Percentiles rank a stretch among this genome's conserved stretches.
phyloP scores from a whole-genome alignment of 495 filamentous ascomycete genomes.

The Penicillium cosmopolitanum region DNA sequence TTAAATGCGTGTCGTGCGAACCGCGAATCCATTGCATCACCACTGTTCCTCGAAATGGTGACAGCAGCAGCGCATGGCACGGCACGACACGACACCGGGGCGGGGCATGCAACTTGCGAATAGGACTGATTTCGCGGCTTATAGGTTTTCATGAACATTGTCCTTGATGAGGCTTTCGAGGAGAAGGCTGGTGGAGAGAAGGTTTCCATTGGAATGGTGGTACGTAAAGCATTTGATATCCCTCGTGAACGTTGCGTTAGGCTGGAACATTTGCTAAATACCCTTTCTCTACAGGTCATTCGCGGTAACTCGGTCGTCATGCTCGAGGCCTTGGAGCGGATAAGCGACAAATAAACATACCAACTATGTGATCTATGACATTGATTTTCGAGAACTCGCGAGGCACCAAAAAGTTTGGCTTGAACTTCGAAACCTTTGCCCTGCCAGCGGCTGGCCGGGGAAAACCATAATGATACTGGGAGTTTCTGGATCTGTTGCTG shows the following conservation, averaged over 20 bases:
- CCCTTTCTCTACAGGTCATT: slow-evolving; percentile 56
- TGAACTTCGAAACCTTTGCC: slow-evolving; percentile 11
- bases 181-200: slow-evolving; percentile 94
- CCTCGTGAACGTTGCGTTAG: neutral
- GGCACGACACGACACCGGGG: neutral
- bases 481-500: slow-evolving; percentile 48
- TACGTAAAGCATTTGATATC: slow-evolving; percentile 44
- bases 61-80: neutral
- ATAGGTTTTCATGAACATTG: slow-evolving; percentile 97
- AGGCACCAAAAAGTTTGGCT: slow-evolving; percentile 20
- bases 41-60: neutral
- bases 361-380: slow-evolving; percentile 15
- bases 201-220: slow-evolving; percentile 88
- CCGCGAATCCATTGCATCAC: neutral
- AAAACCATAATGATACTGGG: slow-evolving; percentile 41
- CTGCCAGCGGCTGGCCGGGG: slow-evolving; percentile 14
- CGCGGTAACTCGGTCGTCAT: slow-evolving; percentile 96
- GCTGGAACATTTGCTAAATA: neutral
- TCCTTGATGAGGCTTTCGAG: slow-evolving; percentile 96
- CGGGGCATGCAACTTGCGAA: neutral
- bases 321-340: slow-evolving; percentile 76
- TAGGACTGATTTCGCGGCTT: slow-evolving; percentile 12
- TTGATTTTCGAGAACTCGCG: slow-evolving; percentile 19
- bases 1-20: neutral
- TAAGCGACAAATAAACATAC: slow-evolving; percentile 52